Conservation (phyloP, 768 basidiomycete genomes). For the Lentinula edodes region DNA sequence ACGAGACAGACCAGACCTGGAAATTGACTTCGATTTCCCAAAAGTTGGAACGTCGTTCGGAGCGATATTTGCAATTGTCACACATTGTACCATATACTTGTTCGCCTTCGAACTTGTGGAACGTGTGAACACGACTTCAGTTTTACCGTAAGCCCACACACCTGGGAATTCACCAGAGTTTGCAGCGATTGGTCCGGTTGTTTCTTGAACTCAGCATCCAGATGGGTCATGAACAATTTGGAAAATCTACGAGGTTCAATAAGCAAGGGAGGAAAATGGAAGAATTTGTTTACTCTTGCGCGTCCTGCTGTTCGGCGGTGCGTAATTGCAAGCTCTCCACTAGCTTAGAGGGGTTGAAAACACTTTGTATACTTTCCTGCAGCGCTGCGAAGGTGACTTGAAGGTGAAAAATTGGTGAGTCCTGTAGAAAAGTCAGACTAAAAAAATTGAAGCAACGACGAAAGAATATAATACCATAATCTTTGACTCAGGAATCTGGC, state of each 20-base stretch:
- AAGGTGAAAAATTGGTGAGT: slow-evolving; percentile 73
- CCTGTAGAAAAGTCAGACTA: slow-evolving; percentile 31
- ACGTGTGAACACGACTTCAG: background rate
- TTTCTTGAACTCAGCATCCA: slow-evolving; percentile 84
- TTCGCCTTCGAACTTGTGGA: slow-evolving; percentile 76
- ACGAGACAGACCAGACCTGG: slow-evolving; percentile 37
- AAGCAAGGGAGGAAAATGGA: slow-evolving; percentile 1
- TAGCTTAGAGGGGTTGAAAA: slow-evolving; percentile 80
- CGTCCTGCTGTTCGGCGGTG: slow-evolving; percentile 90
- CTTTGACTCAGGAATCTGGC: slow-evolving; percentile 48
- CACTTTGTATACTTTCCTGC: slow-evolving; percentile 61
- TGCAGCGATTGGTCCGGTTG: slow-evolving; percentile 59
- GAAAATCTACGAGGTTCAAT: slow-evolving; percentile 58
- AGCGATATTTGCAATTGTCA: slow-evolving; percentile 57
- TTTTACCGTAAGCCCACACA: slow-evolving; percentile 16
- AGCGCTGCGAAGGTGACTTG: slow-evolving; percentile 83
- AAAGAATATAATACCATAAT: slow-evolving; percentile 26
- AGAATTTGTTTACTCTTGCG: slow-evolving; percentile 69
- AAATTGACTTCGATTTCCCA: slow-evolving; percentile 87
- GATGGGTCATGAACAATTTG: slow-evolving; percentile 88
- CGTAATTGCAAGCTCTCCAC: slow-evolving; percentile 81
- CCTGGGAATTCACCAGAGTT: slow-evolving; percentile 72
- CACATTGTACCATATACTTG: slow-evolving; percentile 81
- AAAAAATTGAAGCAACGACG: background rate
- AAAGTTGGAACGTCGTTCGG: slow-evolving; percentile 69